Percentiles rank a stretch among this genome's conserved stretches.
phyloP scores from a whole-genome alignment of 2,329 filamentous ascomycete species.

The Ceratocystiopsis minuta region DNA sequence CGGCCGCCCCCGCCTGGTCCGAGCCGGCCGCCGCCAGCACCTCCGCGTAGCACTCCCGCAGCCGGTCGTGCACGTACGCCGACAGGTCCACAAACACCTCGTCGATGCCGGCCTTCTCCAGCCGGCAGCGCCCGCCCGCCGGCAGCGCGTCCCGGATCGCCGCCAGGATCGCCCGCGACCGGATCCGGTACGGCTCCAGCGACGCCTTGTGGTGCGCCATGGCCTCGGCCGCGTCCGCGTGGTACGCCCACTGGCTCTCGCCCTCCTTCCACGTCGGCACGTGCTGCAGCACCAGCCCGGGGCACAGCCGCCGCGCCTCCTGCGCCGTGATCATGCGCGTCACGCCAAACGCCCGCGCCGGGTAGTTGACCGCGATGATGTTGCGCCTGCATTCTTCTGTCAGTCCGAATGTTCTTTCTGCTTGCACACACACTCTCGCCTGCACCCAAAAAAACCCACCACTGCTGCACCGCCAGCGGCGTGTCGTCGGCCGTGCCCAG shows the following conservation, averaged over 20 bases:
- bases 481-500: conserved; percentile 54
- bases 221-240: conserved; percentile 58
- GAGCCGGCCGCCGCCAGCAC: conserved; percentile 43
- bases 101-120: conserved; percentile 85
- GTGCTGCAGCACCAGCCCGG: conserved; percentile 70
- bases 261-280: conserved; percentile 91
- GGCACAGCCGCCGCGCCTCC: conserved; percentile 77
- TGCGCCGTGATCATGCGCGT: conserved; percentile 58
- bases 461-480: conserved; percentile 88
- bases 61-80: conserved; percentile 56
- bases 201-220: conserved; percentile 87
- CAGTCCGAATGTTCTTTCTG: no score
- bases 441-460: conserved; percentile 25
- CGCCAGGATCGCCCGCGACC: conserved; percentile 67
- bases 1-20: conserved; percentile 54
- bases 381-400: conserved; percentile 56
- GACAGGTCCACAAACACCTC: conserved; percentile 92
- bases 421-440: background rate
- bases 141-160: conserved; percentile 60
- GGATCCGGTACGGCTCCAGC: conserved; percentile 73
- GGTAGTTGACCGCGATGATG: conserved; percentile 91
- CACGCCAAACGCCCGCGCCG: conserved; percentile 66
- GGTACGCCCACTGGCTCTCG: conserved; percentile 81
- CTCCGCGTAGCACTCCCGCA: conserved; percentile 53
- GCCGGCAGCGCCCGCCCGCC: conserved; percentile 14